Conservation (phyloP, 2,329 filamentous ascomycete genomes). For the Parasarocladium wereldwijsianum region DNA sequence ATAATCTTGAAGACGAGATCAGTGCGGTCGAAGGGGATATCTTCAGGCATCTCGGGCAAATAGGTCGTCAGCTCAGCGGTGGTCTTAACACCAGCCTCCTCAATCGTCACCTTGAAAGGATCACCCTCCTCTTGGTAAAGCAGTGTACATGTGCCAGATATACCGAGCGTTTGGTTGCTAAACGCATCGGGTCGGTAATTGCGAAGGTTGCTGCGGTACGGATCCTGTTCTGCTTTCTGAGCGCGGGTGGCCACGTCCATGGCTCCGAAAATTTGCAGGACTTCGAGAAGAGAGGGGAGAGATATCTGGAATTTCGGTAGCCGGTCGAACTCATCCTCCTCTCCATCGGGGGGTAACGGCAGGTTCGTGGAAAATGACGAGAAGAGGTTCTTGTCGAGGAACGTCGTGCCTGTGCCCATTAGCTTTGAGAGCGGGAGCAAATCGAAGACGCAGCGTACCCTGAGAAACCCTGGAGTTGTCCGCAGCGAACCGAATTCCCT, state of each 20-base stretch:
- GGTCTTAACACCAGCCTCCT: conserved; percentile 75
- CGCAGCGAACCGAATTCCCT: conserved; percentile 75
- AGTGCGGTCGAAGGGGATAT: conserved; percentile 78
- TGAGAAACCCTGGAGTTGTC: conserved; percentile 87
- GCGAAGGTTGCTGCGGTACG: conserved; percentile 45
- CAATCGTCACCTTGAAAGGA: conserved; percentile 70
- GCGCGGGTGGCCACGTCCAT: conserved; percentile 49
- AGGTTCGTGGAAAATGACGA: conserved; percentile 64
- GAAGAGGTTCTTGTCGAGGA: conserved; percentile 81
- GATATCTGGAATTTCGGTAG: conserved; percentile 63
- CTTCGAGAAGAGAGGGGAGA: conserved; percentile 75
- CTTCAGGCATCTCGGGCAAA: conserved; percentile 55
- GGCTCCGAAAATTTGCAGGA: conserved; percentile 89
- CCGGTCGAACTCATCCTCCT: conserved; percentile 34
- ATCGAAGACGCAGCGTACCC: conserved; percentile 34
- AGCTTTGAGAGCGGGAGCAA: not conserved
- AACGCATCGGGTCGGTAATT: conserved; percentile 61
- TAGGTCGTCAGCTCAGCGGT: conserved; percentile 87
- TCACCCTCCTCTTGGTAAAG: conserved; percentile 61
- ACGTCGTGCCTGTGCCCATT: conserved; percentile 35
- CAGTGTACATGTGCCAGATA: conserved; percentile 75
- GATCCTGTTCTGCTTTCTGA: conserved; percentile 42
- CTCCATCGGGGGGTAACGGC: conserved; percentile 20
- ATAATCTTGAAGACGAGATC: conserved; percentile 83
- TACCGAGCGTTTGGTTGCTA: conserved; percentile 66